phyloP scores from a whole-genome alignment of 345 rosid species.

The Schrenkiella parvula region DNA sequence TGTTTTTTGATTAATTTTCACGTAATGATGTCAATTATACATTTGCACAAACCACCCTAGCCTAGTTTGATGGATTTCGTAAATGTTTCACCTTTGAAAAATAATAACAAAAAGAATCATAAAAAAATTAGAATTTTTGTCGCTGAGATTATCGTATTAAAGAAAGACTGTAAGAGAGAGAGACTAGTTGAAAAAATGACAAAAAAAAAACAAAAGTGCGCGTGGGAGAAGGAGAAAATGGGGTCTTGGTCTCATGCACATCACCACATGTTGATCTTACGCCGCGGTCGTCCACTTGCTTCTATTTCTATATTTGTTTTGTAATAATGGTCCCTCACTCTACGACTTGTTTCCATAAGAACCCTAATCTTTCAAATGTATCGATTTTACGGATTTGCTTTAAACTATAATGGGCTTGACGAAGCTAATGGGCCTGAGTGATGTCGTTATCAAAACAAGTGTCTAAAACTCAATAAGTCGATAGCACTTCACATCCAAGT shows the following conservation, averaged over 20 bases:
- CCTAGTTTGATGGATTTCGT: neutral
- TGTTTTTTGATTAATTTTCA: neutral
- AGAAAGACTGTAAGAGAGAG: neutral
- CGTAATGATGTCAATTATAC: neutral
- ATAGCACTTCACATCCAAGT: too few relatives aligned
- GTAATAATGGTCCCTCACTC: neutral
- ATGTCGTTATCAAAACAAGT: neutral
- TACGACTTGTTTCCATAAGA: neutral
- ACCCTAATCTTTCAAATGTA: neutral
- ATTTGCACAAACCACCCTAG: neutral
- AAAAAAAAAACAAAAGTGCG: neutral
- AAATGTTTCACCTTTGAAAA: neutral
- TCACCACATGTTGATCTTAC: conserved; percentile 21
- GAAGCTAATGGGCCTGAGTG: conserved; percentile 14
- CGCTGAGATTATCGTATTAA: neutral
- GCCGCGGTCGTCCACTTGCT: conserved; percentile 11
- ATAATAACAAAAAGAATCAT: neutral
- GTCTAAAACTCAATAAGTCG: too few relatives aligned
- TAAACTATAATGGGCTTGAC: neutral
- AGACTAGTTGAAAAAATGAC: neutral
- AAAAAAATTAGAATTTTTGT: neutral
- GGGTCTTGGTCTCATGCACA: conserved; percentile 13
- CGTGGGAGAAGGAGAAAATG: conserved; percentile 15
- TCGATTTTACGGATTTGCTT: neutral
- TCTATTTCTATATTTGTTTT: neutral